These are phyloP conservation scores for Xylaria sp. DNA, from an alignment of 2,329 filamentous ascomycete species.

Conservation along the genomic window DNA sequence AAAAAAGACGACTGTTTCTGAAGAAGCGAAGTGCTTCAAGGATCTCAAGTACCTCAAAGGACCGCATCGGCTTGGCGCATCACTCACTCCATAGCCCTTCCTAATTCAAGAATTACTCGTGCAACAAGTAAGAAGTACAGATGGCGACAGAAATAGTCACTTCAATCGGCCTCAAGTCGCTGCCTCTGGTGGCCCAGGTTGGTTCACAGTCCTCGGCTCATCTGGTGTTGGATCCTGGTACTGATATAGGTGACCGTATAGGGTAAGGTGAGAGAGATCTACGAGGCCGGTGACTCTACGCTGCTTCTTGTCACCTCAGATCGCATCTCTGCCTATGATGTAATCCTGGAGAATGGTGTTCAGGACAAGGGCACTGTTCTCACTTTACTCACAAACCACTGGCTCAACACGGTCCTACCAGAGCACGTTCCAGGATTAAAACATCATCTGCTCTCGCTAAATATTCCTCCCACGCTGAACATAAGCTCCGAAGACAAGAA, in stretches of 20 bases:
- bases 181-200: slow-evolving; percentile 39
- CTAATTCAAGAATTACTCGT: slow-evolving; percentile 13
- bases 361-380: slow-evolving; percentile 66
- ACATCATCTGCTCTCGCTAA: slow-evolving; percentile 62
- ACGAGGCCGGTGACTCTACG: slow-evolving; percentile 74
- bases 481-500: slow-evolving; percentile 57
- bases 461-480: slow-evolving; percentile 45
- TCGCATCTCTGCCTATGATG: slow-evolving; percentile 95
- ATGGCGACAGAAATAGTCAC: slow-evolving; percentile 36
- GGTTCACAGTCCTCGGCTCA: neutral
- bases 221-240: neutral
- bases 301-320: slow-evolving; percentile 88
- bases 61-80: slow-evolving; percentile 14
- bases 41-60: neutral
- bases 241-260: slow-evolving; percentile 15
- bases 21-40: neutral
- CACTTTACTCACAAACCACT: slow-evolving; percentile 61
- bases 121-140: neutral
- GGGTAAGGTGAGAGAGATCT: slow-evolving; percentile 84
- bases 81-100: slow-evolving; percentile 4
- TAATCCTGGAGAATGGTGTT: slow-evolving; percentile 66
- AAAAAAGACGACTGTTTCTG: neutral
- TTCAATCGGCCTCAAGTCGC: slow-evolving; percentile 32
- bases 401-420: slow-evolving; percentile 62
- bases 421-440: slow-evolving; percentile 60